Conservation (phyloP, 176 grass and related monocot genomes). For the Raddia guianensis region DNA sequence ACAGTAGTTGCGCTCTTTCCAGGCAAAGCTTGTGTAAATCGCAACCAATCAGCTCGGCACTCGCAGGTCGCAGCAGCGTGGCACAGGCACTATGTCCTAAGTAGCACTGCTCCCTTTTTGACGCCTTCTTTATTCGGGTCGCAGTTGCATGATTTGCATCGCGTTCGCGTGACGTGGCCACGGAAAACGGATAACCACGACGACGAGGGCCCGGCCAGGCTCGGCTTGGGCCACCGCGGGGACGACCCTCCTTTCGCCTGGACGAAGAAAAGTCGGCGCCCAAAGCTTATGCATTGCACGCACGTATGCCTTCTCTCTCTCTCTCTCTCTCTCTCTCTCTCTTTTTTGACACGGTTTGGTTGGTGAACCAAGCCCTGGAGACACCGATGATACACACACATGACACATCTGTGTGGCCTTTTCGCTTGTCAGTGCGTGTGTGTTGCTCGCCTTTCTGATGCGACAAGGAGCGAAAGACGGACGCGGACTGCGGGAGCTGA, state of each 20-base stretch:
- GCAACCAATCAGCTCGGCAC: background rate
- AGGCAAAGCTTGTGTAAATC: background rate
- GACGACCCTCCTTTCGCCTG: background rate
- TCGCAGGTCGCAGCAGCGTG: too few species aligned
- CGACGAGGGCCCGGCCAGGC: background rate
- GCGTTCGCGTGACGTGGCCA: slow-evolving; percentile 27
- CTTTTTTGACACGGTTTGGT: background rate
- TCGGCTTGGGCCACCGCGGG: slow-evolving; percentile 19
- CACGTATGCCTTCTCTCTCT: too few species aligned
- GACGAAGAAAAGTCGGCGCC: background rate
- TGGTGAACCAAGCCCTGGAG: slow-evolving; percentile 3
- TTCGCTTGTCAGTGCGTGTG: background rate
- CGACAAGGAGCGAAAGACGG: slow-evolving; percentile 30
- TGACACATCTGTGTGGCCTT: background rate
- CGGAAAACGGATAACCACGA: slow-evolving; percentile 36
- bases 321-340: too few species aligned
- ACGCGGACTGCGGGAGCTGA: background rate
- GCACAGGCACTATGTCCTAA: too few species aligned
- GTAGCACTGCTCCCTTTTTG: too few species aligned
- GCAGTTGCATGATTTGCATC: too few species aligned
- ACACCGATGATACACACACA: background rate
- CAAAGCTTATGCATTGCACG: background rate
- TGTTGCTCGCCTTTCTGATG: slow-evolving; percentile 32
- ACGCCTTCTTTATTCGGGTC: background rate
- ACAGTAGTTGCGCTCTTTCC: background rate